Base-by-base conservation (phyloP, 805 yeast genomes). In the Monosporozyma unispora region DNA sequence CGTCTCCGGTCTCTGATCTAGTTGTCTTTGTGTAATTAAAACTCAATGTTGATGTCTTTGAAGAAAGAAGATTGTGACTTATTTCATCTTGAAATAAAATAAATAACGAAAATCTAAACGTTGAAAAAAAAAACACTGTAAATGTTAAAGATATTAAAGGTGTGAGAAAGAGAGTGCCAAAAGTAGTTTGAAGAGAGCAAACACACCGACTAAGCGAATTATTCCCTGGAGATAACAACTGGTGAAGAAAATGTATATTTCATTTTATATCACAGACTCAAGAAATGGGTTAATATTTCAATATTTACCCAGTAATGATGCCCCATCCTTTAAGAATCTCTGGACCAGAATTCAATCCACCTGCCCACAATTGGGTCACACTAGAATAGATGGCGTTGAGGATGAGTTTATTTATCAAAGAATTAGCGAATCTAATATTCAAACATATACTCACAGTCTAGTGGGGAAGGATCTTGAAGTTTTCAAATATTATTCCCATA, bases 221-320 rank as follows among this genome's bases (percentile, higher is more conserved):
- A 31, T 14, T 31, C n/a, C 35, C 16, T 5, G 3, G 5, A 12
- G 6, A 31, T 12, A 31, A 12, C n/a, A 12, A 14, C 4, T n/a
- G 5, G 14, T 31, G 16, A 12, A 31, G 16, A 31, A 39, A 22
- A 64, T 64, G 68, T 58, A 54, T 44, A 50, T 62, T 14, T 56
- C 66, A n/a, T 56, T 61, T 40, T 64, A 61, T 48, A 61, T 64
- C 23, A 62, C 66, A 2, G 63, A 60, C 49, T 35, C 54, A 4
- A 54, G 52, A 47, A 54, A 62, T 45, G 48, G 52, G 4, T 43
- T 62, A 38, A 49, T 64, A 4, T 63, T 61, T 35, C 66, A 65
- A 45, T 58, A 63, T 42, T 53, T 64, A 16, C 46, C 61, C 35
- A 57, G 59, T 48, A 55, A 58, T 5, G 59, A 55, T 31, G 55